Evolutionary conservation across 257 asterid species (phyloP), one percentile per base, ranked within the genome.

Genomic region (Thymus quinquecostatus): DNA sequence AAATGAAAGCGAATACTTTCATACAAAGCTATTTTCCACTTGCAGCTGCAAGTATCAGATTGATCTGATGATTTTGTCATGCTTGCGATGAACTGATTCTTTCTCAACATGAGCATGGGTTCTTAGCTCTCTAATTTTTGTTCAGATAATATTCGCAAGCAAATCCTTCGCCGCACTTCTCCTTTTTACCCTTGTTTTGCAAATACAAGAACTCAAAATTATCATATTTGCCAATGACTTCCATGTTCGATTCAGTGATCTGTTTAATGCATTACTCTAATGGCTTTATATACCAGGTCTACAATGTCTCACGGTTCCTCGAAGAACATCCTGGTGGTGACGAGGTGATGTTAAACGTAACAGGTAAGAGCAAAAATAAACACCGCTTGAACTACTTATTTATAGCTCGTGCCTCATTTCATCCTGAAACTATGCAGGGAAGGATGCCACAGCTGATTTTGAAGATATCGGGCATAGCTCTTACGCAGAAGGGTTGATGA

Each of bases 271-370:
- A 32, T 54, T 27, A 29, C 3, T 55, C 61, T 55, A 29, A 55
- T 10, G 38, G 61, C 14, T 9, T 33, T 9, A 29, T 29, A 40
- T 74, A 38, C 6, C 75, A 85, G 95, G 95, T 86, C 50, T 89
- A 87, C 33, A 79, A 89, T 21, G 87, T 89, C 54, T 64, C 90
- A 0, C 64, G 83, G 13, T 89, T 82, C 80, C 74, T 87, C 29
- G 89, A 82, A 51, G 95, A 89, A 62, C 96, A 89, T 77, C 96
- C 95, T 0, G 96, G 96, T 6, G 96, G 96, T 2, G 95, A 87
- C 61, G 91, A 87, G 11, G 85, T 83, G 68, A 45, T 89, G 63
- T 47, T 86, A 32, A 65, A 75, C 12, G 75, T 81, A 70, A 65
- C 95, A 5, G 94, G 96, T 85, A 78, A 70, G 58, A 47, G 41